Percentiles rank a stretch among this genome's conserved stretches.
Evolutionary conservation across 176 grass and related monocot genomes (phyloP).

Genomic region (Carex pumila): DNA sequence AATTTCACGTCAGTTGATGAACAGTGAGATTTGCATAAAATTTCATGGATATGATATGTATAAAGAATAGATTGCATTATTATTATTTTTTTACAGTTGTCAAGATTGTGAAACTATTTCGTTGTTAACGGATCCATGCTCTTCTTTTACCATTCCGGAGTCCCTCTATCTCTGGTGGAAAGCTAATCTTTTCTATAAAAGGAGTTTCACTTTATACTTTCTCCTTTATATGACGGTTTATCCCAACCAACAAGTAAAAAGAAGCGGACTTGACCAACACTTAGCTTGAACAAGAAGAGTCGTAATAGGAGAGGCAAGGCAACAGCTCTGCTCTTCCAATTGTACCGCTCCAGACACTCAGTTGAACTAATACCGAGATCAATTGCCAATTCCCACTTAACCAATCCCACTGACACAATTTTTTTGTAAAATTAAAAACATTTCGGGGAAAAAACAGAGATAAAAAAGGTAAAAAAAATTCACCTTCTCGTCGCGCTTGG

Average conservation of each 20-base stretch:
- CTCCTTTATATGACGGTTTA: not conserved
- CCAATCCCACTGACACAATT: not conserved
- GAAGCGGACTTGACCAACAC: not conserved
- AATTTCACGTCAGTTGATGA: too few species aligned
- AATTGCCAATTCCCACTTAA: not conserved
- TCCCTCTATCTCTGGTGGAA: not conserved
- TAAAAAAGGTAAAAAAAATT: not conserved
- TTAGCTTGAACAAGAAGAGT: not conserved
- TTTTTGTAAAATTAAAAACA: not conserved
- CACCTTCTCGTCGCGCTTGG: conserved; percentile 95
- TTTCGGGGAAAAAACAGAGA: not conserved
- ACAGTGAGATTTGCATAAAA: too few species aligned
- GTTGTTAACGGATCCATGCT: too few species aligned
- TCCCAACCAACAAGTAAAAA: not conserved
- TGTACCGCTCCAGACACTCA: not conserved
- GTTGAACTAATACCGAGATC: not conserved
- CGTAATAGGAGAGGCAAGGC: not conserved
- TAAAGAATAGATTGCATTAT: too few species aligned
- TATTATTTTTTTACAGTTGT: too few species aligned
- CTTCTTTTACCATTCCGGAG: not conserved
- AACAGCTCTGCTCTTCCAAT: not conserved
- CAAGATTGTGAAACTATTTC: too few species aligned
- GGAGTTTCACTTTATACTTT: not conserved
- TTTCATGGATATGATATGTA: too few species aligned
- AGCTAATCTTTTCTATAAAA: not conserved